These are phyloP conservation scores for Discostella stelligeroides DNA, from an alignment of 108 stramenopile genomes.

Conservation along the genomic window DNA sequence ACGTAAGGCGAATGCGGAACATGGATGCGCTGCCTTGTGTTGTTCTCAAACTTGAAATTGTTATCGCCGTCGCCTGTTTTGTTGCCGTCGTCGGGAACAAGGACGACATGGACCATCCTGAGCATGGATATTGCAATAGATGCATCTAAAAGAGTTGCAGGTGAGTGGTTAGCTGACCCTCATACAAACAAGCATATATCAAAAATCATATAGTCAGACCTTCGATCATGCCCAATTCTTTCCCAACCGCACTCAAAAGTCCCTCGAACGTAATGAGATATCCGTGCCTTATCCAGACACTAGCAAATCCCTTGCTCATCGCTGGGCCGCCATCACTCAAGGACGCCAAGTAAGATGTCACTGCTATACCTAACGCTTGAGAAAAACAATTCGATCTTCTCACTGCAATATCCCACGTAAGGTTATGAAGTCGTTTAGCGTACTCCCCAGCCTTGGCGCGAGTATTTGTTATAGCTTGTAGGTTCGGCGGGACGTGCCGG, in stretches of 20 bases:
- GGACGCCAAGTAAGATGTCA: conserved; percentile 74
- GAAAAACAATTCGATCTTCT: conserved; percentile 84
- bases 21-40: conserved; percentile 44
- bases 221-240: conserved; percentile 90
- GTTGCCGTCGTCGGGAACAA: conserved; percentile 54
- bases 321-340: conserved; percentile 81
- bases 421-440: conserved; percentile 66
- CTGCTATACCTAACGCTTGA: conserved; percentile 79
- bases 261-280: conserved; percentile 89
- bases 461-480: conserved; percentile 36
- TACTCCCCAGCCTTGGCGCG: conserved; percentile 67
- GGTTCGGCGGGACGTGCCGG: conserved; percentile 56
- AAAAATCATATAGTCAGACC: not conserved
- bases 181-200: not conserved
- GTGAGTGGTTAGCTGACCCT: not conserved
- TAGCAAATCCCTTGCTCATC: conserved; percentile 33
- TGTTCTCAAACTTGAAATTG: too few species aligned
- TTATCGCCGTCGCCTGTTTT: not conserved
- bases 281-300: conserved; percentile 77
- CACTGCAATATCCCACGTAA: conserved; percentile 82
- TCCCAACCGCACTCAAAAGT: conserved; percentile 83
- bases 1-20: conserved; percentile 71
- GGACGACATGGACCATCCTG: conserved; percentile 65
- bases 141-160: conserved; percentile 57
- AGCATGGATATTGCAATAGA: conserved; percentile 84